Evolutionary conservation across 345 rosid genomes (phyloP).

Genomic region (Syzygium oleosum): DNA sequence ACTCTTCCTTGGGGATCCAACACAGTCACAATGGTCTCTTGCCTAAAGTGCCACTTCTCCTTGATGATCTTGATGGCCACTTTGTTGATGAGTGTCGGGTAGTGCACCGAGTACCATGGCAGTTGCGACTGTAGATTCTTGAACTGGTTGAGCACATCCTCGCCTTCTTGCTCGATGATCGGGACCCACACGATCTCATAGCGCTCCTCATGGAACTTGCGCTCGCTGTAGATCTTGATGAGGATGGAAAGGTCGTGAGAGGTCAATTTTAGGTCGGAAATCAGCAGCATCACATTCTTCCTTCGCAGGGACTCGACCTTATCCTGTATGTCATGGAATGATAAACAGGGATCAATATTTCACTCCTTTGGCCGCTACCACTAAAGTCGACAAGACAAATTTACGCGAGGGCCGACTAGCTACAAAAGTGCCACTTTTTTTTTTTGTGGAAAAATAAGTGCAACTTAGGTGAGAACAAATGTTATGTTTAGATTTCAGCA

Average conservation of each 20-base stretch:
- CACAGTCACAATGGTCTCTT: constrained; percentile 8
- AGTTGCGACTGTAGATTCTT: constrained; percentile 10
- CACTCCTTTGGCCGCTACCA: background rate
- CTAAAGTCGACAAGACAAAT: background rate
- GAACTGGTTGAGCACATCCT: constrained; percentile 1
- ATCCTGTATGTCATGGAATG: background rate
- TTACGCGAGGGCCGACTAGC: background rate
- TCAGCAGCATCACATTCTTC: constrained; percentile 18
- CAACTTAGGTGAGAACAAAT: background rate
- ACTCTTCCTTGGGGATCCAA: constrained; percentile 12
- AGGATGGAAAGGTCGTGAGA: constrained; percentile 14
- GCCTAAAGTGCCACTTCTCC: constrained; percentile 17
- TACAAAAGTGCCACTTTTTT: background rate
- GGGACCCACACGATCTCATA: constrained; percentile 25
- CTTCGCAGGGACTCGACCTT: constrained; percentile 16
- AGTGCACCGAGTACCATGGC: constrained; percentile 16
- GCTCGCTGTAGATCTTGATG: constrained; percentile 12
- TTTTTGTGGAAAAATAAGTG: background rate
- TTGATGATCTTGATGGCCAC: constrained; percentile 8
- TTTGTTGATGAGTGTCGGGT: constrained; percentile 5
- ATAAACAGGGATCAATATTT: background rate
- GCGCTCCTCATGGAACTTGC: constrained; percentile 2
- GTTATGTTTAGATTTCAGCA: background rate
- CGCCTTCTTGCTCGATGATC: background rate
- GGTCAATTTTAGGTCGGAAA: constrained; percentile 14